Evolutionary conservation across 2,329 filamentous ascomycete species (phyloP).

Genomic region (Monosporascus sp.): DNA sequence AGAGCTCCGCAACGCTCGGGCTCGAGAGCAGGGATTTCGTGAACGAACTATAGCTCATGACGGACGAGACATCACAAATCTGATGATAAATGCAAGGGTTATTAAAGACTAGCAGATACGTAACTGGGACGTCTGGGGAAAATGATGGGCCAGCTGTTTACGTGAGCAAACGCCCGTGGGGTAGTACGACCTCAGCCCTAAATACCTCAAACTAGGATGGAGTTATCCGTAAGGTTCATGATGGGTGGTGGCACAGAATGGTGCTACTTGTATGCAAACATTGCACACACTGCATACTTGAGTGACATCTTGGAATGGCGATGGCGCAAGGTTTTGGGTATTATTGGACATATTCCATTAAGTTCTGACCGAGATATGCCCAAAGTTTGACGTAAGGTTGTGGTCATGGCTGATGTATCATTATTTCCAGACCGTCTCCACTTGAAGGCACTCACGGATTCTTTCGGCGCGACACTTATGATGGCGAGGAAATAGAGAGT

Average conservation of each 20-base stretch:
- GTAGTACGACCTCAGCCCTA: not conserved
- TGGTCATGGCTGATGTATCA: not conserved
- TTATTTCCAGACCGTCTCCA: not conserved
- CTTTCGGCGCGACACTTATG: too few species aligned
- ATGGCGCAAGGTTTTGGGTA: not conserved
- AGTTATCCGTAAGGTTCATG: too few species aligned
- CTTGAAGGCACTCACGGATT: too few species aligned
- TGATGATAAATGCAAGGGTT: not conserved
- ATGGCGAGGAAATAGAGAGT: too few species aligned
- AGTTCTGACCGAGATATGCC: too few species aligned
- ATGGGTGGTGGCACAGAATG: too few species aligned
- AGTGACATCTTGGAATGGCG: too few species aligned
- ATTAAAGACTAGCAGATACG: not conserved
- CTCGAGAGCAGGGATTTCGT: slow-evolving; percentile 16
- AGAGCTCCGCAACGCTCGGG: slow-evolving; percentile 15
- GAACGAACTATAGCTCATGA: slow-evolving; percentile 12
- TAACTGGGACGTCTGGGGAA: too few species aligned
- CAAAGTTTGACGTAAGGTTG: not conserved
- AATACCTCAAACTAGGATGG: not conserved
- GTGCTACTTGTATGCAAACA: too few species aligned
- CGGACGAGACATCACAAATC: not conserved
- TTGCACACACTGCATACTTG: too few species aligned
- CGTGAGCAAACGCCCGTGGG: not conserved
- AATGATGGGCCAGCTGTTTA: too few species aligned
- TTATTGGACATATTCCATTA: not conserved